A percentile compares a stretch with the other conserved stretches of the same genome.
phyloP scores from a whole-genome alignment of 768 basidiomycete species.

The Cyclocybe aegerita region DNA sequence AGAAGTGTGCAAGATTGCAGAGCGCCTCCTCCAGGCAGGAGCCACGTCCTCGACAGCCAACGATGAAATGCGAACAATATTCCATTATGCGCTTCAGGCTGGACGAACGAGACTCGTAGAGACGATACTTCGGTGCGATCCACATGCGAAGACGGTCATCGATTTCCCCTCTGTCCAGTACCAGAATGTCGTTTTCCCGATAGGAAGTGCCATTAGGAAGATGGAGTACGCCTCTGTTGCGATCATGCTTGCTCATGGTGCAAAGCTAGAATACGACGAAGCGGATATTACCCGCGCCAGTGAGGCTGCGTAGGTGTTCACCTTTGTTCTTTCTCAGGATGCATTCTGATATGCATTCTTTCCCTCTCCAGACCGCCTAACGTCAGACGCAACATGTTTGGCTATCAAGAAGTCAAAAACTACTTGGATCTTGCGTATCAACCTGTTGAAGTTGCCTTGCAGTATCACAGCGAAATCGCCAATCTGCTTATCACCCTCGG shows the following conservation, averaged over 20 bases:
- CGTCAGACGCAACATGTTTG: constrained; percentile 13
- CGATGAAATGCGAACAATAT: constrained; percentile 35
- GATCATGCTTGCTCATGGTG: constrained; percentile 40
- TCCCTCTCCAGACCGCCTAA: constrained; percentile 12
- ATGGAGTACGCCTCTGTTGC: constrained; percentile 35
- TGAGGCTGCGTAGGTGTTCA: constrained; percentile 28
- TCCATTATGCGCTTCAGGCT: constrained; percentile 35
- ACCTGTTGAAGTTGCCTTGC: constrained; percentile 40
- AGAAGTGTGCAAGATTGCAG: constrained; percentile 35
- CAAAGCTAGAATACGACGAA: constrained; percentile 30
- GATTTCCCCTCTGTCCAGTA: constrained; percentile 34
- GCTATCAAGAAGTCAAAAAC: constrained; percentile 21
- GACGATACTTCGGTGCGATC: constrained; percentile 40
- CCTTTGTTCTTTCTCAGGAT: not conserved
- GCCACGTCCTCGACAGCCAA: constrained; percentile 43
- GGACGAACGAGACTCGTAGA: constrained; percentile 37
- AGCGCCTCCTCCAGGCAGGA: constrained; percentile 38
- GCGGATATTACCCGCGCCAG: constrained; percentile 35
- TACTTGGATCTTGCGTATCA: constrained; percentile 24
- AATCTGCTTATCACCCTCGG: constrained; percentile 39
- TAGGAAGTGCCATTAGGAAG: constrained; percentile 34
- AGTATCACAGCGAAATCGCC: constrained; percentile 32
- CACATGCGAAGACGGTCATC: constrained; percentile 35
- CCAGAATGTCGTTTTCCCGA: constrained; percentile 30
- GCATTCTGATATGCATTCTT: not conserved